Conservation (phyloP, 2,329 filamentous ascomycete species). For the Aureobasidium namibiae region DNA sequence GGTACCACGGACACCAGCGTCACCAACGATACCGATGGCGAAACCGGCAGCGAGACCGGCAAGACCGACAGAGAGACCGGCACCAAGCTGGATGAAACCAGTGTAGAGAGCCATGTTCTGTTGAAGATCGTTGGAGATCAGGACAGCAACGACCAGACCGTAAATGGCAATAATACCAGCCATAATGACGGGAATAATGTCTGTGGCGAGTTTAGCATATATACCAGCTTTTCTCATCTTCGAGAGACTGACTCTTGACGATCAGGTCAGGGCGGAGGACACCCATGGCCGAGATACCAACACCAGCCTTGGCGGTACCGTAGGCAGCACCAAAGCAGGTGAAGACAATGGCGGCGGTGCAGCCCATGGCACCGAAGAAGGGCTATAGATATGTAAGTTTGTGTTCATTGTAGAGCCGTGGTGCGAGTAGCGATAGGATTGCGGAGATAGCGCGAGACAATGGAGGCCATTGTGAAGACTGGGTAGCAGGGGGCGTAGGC, state of each 20-base stretch:
- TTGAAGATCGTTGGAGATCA: constrained; percentile 45
- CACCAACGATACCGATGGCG: constrained; percentile 53
- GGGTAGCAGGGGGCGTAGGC: constrained; percentile 7
- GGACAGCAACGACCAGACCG: constrained; percentile 46
- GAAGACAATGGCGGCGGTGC: constrained; percentile 90
- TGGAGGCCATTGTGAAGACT: neutral
- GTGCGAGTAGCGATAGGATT: neutral
- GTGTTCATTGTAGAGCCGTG: neutral
- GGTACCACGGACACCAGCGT: constrained; percentile 80
- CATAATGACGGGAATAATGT: constrained; percentile 99
- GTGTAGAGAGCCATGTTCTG: constrained; percentile 41
- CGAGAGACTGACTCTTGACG: constrained; percentile 81
- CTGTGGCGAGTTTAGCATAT: constrained; percentile 40
- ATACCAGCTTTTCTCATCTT: neutral
- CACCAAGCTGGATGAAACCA: constrained; percentile 46
- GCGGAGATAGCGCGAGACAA: neutral
- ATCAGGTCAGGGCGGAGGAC: constrained; percentile 95
- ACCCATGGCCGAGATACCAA: constrained; percentile 97
- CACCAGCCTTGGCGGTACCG: constrained; percentile 97
- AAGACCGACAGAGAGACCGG: constrained; percentile 42
- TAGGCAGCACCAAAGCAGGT: constrained; percentile 95
- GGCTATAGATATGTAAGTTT: constrained; percentile 44
- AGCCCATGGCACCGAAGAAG: constrained; percentile 97
- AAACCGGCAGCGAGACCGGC: constrained; percentile 34
- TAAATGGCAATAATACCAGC: constrained; percentile 99